Evolutionary conservation across 768 basidiomycete genomes (phyloP).

Genomic region (Russula vinacea): DNA sequence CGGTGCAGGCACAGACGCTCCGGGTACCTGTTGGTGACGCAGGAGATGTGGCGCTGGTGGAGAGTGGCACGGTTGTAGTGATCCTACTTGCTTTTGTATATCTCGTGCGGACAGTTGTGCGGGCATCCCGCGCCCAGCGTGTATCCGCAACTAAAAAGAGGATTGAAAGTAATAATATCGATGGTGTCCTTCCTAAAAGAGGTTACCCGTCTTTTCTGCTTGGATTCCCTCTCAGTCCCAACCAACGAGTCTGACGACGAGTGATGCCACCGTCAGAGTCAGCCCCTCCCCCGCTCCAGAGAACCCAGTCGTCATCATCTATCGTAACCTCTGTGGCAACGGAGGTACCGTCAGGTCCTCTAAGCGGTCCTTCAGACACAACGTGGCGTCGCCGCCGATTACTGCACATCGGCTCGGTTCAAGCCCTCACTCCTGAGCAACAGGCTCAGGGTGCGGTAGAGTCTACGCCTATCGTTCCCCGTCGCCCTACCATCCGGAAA

Average conservation of each 20-base stretch:
- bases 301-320: not conserved
- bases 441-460: conserved; percentile 36
- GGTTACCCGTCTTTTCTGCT: not conserved
- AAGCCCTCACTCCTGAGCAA: conserved; percentile 17
- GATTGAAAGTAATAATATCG: too few relatives aligned
- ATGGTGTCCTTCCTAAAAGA: conserved; percentile 11
- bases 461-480: conserved; percentile 35
- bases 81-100: conserved; percentile 10
- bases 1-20: conserved; percentile 7
- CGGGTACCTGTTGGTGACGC: conserved; percentile 17
- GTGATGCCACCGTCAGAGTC: conserved; percentile 1
- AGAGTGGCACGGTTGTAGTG: conserved; percentile 8
- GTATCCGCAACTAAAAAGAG: not conserved
- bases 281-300: not conserved
- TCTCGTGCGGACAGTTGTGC: conserved; percentile 5
- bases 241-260: not conserved
- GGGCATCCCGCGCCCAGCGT: not conserved
- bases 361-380: conserved; percentile 53
- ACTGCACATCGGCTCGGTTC: conserved; percentile 47
- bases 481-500: conserved; percentile 31
- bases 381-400: conserved; percentile 61
- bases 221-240: too few relatives aligned
- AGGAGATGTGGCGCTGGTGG: conserved; percentile 15
- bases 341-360: conserved; percentile 37
- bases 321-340: not conserved